Evolutionary conservation across 352 stramenopile species (phyloP).

Genomic region (Phytopythium delawarense): DNA sequence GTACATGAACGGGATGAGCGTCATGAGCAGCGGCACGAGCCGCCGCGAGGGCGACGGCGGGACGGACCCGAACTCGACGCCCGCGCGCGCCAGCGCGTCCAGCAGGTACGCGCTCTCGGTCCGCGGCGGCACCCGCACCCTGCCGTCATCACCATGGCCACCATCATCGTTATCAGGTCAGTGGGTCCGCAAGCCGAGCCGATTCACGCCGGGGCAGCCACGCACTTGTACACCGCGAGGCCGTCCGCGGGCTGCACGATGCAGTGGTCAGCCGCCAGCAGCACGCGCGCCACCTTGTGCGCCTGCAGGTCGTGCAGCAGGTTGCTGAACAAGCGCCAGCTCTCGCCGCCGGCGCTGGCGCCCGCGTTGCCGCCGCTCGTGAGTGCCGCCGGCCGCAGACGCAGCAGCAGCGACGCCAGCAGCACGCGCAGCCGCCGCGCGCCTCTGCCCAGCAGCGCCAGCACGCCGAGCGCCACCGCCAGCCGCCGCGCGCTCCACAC

Average conservation of each 20-base stretch:
- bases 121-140: slow-evolving; percentile 67
- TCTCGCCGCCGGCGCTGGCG: slow-evolving; percentile 12
- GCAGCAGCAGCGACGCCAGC: slow-evolving; percentile 37
- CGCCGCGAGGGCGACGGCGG: slow-evolving; percentile 35
- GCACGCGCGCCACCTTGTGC: slow-evolving; percentile 54
- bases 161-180: slow-evolving; percentile 1
- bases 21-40: slow-evolving; percentile 54
- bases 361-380: slow-evolving; percentile 9
- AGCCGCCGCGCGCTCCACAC: slow-evolving; percentile 31
- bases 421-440: slow-evolving; percentile 21
- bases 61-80: slow-evolving; percentile 68
- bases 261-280: slow-evolving; percentile 53
- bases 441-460: slow-evolving; percentile 23
- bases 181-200: too few relatives aligned
- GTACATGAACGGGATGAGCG: slow-evolving; percentile 71
- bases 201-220: neutral
- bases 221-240: slow-evolving; percentile 52
- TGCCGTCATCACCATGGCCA: slow-evolving; percentile 14
- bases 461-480: slow-evolving; percentile 26
- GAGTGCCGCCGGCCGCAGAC: slow-evolving; percentile 17
- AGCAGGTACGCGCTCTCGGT: slow-evolving; percentile 70
- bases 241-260: slow-evolving; percentile 48
- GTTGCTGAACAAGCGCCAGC: slow-evolving; percentile 69
- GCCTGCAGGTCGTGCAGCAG: slow-evolving; percentile 51
- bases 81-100: slow-evolving; percentile 50